A percentile compares a stretch with the other conserved stretches of the same genome.
These are phyloP conservation scores for Suillus americanus DNA, from an alignment of 768 basidiomycete genomes.

Conservation along the genomic window DNA sequence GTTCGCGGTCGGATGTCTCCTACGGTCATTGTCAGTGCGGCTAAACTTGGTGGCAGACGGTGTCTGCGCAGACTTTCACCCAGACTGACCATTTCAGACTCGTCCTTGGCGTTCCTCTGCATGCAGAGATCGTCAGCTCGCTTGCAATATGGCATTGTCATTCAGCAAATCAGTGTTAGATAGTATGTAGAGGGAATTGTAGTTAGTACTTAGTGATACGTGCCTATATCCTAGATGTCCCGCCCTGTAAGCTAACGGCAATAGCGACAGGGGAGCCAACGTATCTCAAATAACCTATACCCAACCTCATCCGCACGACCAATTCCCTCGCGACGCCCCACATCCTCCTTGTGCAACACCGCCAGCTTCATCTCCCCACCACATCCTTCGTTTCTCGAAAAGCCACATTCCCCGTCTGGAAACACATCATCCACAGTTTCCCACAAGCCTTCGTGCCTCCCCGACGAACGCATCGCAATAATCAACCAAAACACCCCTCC, in stretches of 20 bases:
- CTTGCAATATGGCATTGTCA: neutral
- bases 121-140: no score
- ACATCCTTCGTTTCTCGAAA: constrained; percentile 7
- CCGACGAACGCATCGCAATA: constrained; percentile 64
- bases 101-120: no score
- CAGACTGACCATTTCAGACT: no score
- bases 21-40: no score
- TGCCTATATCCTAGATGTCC: neutral
- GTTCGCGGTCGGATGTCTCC: constrained; percentile 16
- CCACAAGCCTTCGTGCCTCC: constrained; percentile 59
- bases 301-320: constrained; percentile 70
- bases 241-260: neutral
- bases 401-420: constrained; percentile 17
- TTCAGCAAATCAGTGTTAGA: neutral
- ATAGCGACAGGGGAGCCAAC: constrained; percentile 44
- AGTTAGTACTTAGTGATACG: neutral
- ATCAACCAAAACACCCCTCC: constrained; percentile 71
- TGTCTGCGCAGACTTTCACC: no score
- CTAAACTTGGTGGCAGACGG: no score
- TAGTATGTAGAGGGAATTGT: neutral
- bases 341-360: constrained; percentile 46
- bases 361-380: constrained; percentile 33
- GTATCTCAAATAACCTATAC: constrained; percentile 70
- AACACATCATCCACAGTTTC: constrained; percentile 59
- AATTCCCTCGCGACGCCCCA: constrained; percentile 51